Conservation (phyloP, 345 rosid genomes). For the Clausena lansium region DNA sequence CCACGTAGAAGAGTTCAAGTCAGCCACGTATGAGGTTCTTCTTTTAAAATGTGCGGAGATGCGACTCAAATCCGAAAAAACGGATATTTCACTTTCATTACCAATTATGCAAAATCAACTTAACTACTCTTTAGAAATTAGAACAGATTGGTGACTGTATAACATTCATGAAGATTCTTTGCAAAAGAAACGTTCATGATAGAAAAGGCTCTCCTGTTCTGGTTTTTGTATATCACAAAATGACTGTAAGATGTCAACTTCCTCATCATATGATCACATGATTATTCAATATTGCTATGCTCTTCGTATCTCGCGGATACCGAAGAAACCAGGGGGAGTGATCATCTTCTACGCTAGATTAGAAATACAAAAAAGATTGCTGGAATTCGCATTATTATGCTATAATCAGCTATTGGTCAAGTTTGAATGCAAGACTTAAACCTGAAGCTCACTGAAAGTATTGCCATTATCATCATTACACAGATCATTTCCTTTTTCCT, state of each 20-base stretch:
- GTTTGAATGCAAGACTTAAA: background rate
- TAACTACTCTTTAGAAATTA: no score
- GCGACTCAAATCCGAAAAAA: background rate
- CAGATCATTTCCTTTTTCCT: constrained; percentile 27
- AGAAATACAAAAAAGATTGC: background rate
- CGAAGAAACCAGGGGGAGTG: background rate
- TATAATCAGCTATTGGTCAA: background rate
- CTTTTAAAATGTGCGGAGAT: no score
- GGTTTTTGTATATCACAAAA: background rate
- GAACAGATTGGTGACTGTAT: no score
- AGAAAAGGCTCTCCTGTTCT: background rate
- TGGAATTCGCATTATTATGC: background rate
- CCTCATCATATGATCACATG: background rate
- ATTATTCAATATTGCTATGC: background rate
- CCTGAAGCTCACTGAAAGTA: constrained; percentile 1
- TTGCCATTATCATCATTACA: constrained; percentile 8
- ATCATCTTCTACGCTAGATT: background rate
- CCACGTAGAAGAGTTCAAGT: background rate
- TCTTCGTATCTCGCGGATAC: background rate
- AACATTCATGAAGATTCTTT: no score
- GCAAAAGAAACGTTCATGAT: no score
- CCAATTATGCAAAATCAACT: no score
- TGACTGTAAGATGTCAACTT: background rate
- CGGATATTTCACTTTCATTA: no score
- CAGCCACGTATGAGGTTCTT: background rate